Percentiles rank a stretch among this genome's conserved stretches.
phyloP scores from a whole-genome alignment of 352 stramenopile genomes.

The Phytophthora meadii region DNA sequence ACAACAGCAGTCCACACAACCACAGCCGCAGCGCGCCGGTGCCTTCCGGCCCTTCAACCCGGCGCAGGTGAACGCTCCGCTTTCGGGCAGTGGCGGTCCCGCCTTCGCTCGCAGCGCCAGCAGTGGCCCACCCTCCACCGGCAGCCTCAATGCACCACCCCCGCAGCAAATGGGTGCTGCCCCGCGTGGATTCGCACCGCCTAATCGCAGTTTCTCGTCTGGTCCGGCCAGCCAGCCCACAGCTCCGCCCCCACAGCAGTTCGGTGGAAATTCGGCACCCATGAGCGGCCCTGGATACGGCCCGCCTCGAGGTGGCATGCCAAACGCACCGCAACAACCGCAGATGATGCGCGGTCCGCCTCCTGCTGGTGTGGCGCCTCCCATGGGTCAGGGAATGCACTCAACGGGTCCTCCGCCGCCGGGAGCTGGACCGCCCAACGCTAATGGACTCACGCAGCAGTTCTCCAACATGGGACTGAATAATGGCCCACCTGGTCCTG shows the following conservation, averaged over 20 bases:
- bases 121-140: conserved; percentile 28
- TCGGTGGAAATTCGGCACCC: conserved; percentile 22
- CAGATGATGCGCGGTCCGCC: conserved; percentile 37
- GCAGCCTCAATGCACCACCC: conserved; percentile 23
- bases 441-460: conserved; percentile 56
- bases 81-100: conserved; percentile 37
- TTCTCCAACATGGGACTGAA: conserved; percentile 77
- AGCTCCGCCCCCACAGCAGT: conserved; percentile 33
- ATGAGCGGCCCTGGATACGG: conserved; percentile 46
- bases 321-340: conserved; percentile 23
- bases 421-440: conserved; percentile 22
- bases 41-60: conserved; percentile 79
- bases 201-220: conserved; percentile 35
- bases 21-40: conserved; percentile 41
- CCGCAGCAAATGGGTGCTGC: conserved; percentile 29
- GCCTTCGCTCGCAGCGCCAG: conserved; percentile 29
- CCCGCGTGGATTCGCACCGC: conserved; percentile 37
- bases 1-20: conserved; percentile 34
- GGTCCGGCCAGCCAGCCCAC: conserved; percentile 44
- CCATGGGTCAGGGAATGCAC: conserved; percentile 37
- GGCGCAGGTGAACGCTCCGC: conserved; percentile 47
- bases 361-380: conserved; percentile 15
- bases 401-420: conserved; percentile 19
- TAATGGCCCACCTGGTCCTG: conserved; percentile 44
- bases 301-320: conserved; percentile 18